Evolutionary conservation across 345 rosid species (phyloP).

Genomic region (Eucalyptus cloeziana): DNA sequence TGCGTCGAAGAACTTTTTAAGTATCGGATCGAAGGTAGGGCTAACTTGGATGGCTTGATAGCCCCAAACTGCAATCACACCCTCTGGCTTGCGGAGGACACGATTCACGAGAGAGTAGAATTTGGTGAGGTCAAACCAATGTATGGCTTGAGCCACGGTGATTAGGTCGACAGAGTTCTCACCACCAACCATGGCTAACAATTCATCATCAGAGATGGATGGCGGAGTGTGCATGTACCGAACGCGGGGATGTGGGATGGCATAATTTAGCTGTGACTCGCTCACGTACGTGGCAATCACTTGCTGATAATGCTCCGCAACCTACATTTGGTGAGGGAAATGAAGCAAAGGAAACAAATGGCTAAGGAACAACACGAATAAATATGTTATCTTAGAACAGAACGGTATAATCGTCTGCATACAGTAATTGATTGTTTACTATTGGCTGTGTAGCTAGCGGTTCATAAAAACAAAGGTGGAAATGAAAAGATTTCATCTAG

Average conservation of each 20-base stretch:
- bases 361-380: background rate
- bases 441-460: background rate
- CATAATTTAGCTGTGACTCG: slow-evolving; percentile 33
- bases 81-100: slow-evolving; percentile 46
- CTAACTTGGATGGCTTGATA: slow-evolving; percentile 26
- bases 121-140: slow-evolving; percentile 56
- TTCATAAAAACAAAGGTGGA: background rate
- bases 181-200: slow-evolving; percentile 27
- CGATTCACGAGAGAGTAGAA: slow-evolving; percentile 37
- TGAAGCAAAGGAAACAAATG: background rate
- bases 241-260: slow-evolving; percentile 22
- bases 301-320: slow-evolving; percentile 42
- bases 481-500: background rate
- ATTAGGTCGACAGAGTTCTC: slow-evolving; percentile 53
- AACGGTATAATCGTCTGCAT: background rate
- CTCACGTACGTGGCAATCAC: slow-evolving; percentile 50
- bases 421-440: background rate
- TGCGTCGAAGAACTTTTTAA: slow-evolving; percentile 21
- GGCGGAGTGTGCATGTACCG: slow-evolving; percentile 35
- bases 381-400: background rate
- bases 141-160: slow-evolving; percentile 42
- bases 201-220: slow-evolving; percentile 36
- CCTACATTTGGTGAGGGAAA: slow-evolving; percentile 2
- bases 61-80: slow-evolving; percentile 50
- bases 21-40: slow-evolving; percentile 33